These are phyloP conservation scores for Panicum hallii DNA, from an alignment of 202 grass and related monocot species.

Conservation along the genomic window DNA sequence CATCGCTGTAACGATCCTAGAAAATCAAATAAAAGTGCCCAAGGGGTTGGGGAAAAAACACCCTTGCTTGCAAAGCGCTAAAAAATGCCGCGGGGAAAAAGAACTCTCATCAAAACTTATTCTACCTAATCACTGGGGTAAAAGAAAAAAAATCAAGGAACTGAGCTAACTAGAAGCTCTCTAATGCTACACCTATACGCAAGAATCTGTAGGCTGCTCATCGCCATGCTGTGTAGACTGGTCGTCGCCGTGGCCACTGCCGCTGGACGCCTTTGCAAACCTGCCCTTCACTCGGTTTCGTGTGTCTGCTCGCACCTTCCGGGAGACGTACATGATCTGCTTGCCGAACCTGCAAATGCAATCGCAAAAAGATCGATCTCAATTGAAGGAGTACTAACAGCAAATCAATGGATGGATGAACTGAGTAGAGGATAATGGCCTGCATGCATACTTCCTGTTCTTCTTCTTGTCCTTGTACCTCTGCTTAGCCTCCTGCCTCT, in stretches of 20 bases:
- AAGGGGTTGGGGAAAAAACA: neutral
- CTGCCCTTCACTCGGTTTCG: conserved; percentile 49
- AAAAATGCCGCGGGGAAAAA: neutral
- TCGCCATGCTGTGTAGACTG: neutral
- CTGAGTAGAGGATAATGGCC: neutral
- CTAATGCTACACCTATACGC: too few relatives aligned
- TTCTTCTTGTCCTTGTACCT: conserved; percentile 56
- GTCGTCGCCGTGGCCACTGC: neutral
- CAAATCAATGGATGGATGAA: neutral
- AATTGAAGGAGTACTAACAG: neutral
- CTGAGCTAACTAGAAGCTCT: neutral
- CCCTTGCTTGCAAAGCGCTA: too few relatives aligned
- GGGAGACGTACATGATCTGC: conserved; percentile 52
- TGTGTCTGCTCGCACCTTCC: conserved; percentile 49
- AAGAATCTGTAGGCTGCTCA: neutral
- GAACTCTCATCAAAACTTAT: neutral
- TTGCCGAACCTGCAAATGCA: conserved; percentile 40
- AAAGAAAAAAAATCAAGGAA: neutral
- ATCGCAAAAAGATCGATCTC: neutral
- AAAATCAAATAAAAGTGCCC: neutral
- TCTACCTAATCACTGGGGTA: neutral
- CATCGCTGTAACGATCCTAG: too few relatives aligned
- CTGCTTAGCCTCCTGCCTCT: conserved; percentile 41
- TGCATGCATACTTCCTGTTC: conserved; percentile 41
- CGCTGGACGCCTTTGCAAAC: conserved; percentile 39